Evolutionary conservation across 352 stramenopile species (phyloP), one percentile per base, ranked within the genome.

Genomic region (Sclerospora graminicola): DNA sequence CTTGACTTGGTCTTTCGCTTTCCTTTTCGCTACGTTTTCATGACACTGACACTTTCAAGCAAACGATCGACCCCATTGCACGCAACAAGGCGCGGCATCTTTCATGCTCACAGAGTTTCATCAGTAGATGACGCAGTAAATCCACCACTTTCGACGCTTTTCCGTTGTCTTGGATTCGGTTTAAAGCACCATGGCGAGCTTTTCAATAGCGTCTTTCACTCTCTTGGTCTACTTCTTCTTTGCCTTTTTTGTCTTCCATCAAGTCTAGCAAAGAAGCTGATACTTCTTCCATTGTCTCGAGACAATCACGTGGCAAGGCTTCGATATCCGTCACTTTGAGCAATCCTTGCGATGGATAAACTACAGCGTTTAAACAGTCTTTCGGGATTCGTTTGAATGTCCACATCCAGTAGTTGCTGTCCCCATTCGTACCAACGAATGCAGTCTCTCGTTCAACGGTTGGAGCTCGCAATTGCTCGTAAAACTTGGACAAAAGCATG

Each of bases 371-470:
- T 87, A n/a, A 83, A 73, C 15, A 85, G 52, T 2, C 71, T 65
- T 6, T 63, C 51, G 4, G 63, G 45, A 34, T 89, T 85, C 9
- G 53, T 45, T 4, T 48, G 53, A 4, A 77, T 59, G 23, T 87
- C 75, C 6, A 78, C 74, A 36, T 89, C 77, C 4, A 85, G 54
- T 19, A 89, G 52, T 24, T 89, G 74, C 15, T 84, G 69, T 4
- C 69, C 68, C 40, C 84, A 57, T 19, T 83, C 72, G 2, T 69
- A n/a, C n/a, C 45, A 24, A 87, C 45, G 14, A 89, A 89, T 10
- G 54, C 61, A n/a, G 59, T 63, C 27, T 83, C 72, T 0, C 67
- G 62, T 28, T 81, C 59, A 7, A 80, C 58, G 0, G 69, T 59
- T 7, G 65, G 37, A 1, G 57, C 59, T 42, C 74, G 66, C 10